Evolutionary conservation across 176 grass and related monocot genomes (phyloP), one percentile per base, ranked within the genome.

Genomic region (Aegilops sharonensis): DNA sequence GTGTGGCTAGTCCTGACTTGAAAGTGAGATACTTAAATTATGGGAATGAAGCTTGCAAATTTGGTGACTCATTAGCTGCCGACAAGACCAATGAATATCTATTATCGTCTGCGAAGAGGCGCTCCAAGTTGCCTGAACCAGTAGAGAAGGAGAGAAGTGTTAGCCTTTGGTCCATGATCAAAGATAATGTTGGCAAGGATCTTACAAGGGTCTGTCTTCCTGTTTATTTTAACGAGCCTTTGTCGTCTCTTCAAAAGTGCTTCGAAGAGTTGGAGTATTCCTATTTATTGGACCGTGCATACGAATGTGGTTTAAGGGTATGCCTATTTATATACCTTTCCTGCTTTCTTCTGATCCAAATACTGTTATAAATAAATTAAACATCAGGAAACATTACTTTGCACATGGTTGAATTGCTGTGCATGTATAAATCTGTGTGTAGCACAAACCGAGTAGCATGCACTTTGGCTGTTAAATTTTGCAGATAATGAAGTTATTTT

Each of bases 251-350:
- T 79, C 95, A 97, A 48, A 97, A 97, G 87, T 97, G 95, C 84
- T 97, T 91, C 86, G 95, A 97, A 60, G 95, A 97, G 30, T 91
- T 97, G 88, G 95, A 97, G 81, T 94, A 94, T 84, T 97, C 95
- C n/a, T 80, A 86, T 91, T 87, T 97, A 42, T 77, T 97, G 84
- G 95, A 97, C 85, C 90, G 32, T 30, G 95, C 95, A 84, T 92
- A 92, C 66, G 84, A 94, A 81, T 81, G 83, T 62, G 89, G 79
- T 81, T 81, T 89, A 66, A 77, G 14, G 79, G 86, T 89, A 83
- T 43, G 83, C 25, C 6, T 78, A 56, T 81, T 83, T 86, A 39
- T 83, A 31, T 79, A 79, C 65, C 13, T 23, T 80, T 34, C 59
- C 31, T 57, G 15, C 45, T 73, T 85, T 78, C 9, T 68, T 57